Evolutionary conservation across 306 rosid species (phyloP), one percentile per base, ranked within the genome.

Genomic region (Malus asiatica): DNA sequence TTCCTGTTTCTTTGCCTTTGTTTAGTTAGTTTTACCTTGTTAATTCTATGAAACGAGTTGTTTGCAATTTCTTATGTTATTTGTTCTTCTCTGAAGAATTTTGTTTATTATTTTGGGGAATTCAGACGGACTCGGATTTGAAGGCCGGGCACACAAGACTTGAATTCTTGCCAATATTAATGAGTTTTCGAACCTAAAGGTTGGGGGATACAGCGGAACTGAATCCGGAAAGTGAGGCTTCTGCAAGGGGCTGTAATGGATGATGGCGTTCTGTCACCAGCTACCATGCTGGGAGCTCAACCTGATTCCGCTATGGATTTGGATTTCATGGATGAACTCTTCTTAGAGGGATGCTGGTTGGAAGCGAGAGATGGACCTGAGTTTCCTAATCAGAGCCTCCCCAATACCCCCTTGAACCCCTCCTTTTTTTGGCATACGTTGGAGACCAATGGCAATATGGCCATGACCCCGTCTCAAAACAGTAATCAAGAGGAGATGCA

Each of bases 271-370:
- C 77, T 80, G 74, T 83, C 96, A 63, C 83, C 90, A 35, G 85
- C 77, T 51, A 73, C 86, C 82, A 81, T 91, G 84, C 42, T 87
- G 80, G 96, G 80, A 73, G 82, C 81, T 79, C 88, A 85, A 67
- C 74, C 86, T 33, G 87, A 85, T 75, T 71, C 84, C n/a, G 74
- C 92, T 32, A 90, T 87, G 92, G 96, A 95, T 72, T 83, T 90
- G 63, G 93, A 92, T 57, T 89, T 86, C 88, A 86, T 96, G 93
- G 96, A 92, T 76, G 94, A 91, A 53, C 83, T 92, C 66, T 82
- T 96, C 74, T 81, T 78, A 22, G 93, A 89, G 51, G 96, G 96
- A 40, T 92, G 96, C 62, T 96, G 97, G 98, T 79, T 96, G 80
- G 98, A 93, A 78, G 78, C 97, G 23, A 87, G 86, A 14, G 89